Percentiles rank a stretch among this genome's conserved stretches.
Evolutionary conservation across 176 grass and related monocot genomes (phyloP).

Genomic region (Themeda triandra): DNA sequence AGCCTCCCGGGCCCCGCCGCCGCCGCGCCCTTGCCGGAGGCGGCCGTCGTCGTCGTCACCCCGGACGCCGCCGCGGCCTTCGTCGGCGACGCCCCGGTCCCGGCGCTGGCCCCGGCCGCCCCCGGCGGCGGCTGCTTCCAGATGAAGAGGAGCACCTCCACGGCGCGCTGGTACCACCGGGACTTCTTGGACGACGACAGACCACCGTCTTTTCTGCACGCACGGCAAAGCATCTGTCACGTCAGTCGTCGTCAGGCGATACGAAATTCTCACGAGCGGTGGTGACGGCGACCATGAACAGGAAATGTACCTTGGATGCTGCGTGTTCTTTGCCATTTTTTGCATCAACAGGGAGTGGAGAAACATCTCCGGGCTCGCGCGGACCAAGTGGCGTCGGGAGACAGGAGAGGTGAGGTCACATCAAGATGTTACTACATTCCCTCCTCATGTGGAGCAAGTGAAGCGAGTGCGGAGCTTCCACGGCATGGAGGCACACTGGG

Average conservation of each 20-base stretch:
- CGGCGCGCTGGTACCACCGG: conserved; percentile 71
- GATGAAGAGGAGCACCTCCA: conserved; percentile 52
- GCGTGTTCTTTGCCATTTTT: conserved; percentile 57
- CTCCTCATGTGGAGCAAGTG: background rate
- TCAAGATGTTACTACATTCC: conserved; percentile 24
- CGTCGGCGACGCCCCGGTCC: background rate
- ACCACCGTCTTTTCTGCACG: conserved; percentile 29
- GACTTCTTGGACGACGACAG: conserved; percentile 48
- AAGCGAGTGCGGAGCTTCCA: conserved; percentile 4
- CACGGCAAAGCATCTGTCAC: background rate
- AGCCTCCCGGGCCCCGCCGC: conserved; percentile 16
- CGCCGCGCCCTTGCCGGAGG: background rate
- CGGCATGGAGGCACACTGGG: conserved; percentile 27
- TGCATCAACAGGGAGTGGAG: conserved; percentile 53
- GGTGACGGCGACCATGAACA: background rate
- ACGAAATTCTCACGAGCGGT: background rate
- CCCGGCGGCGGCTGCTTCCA: conserved; percentile 46
- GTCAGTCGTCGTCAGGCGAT: conserved; percentile 14
- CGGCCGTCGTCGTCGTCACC: background rate
- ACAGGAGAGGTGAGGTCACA: conserved; percentile 18
- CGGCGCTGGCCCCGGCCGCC: too few relatives aligned
- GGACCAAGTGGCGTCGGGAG: background rate
- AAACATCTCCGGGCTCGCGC: conserved; percentile 40
- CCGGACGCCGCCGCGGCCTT: conserved; percentile 40
- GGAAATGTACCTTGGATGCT: conserved; percentile 39